A percentile compares a stretch with the other conserved stretches of the same genome.
phyloP scores from a whole-genome alignment of 2,329 filamentous ascomycete genomes.

The Aspergillus pseudoviridinutans region DNA sequence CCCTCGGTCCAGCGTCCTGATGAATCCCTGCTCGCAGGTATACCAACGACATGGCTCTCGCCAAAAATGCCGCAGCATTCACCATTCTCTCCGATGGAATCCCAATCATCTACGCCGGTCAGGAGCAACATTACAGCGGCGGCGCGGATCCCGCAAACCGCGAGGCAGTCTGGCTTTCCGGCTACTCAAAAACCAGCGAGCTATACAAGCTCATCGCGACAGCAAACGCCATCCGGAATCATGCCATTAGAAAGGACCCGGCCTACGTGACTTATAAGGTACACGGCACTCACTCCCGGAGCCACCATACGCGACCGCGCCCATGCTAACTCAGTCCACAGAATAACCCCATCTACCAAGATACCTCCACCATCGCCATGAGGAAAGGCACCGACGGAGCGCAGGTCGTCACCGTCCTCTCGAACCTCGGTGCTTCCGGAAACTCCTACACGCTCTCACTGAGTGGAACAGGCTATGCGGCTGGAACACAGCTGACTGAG shows the following conservation, averaged over 20 bases:
- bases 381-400: constrained; percentile 40
- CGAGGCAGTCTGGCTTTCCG: constrained; percentile 57
- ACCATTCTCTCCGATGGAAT: constrained; percentile 58
- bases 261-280: constrained; percentile 41
- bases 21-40: constrained; percentile 15
- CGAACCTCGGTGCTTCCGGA: constrained; percentile 36
- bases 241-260: constrained; percentile 35
- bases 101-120: constrained; percentile 64
- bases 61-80: constrained; percentile 61
- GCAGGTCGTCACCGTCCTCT: constrained; percentile 40
- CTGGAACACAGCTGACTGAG: constrained; percentile 24
- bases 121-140: constrained; percentile 59
- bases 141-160: constrained; percentile 50
- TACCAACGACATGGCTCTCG: constrained; percentile 39
- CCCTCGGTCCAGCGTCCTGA: background rate
- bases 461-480: constrained; percentile 19
- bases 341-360: constrained; percentile 42
- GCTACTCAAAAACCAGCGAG: constrained; percentile 44
- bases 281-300: background rate
- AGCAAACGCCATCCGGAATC: constrained; percentile 50
- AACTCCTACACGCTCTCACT: constrained; percentile 24
- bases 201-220: constrained; percentile 49
- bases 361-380: constrained; percentile 43
- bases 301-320: too few relatives aligned
- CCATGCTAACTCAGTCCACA: constrained; percentile 7